Percentiles rank a stretch among this genome's conserved stretches.
phyloP scores from a whole-genome alignment of 176 grass and related monocot genomes.

The Avena sativa region DNA sequence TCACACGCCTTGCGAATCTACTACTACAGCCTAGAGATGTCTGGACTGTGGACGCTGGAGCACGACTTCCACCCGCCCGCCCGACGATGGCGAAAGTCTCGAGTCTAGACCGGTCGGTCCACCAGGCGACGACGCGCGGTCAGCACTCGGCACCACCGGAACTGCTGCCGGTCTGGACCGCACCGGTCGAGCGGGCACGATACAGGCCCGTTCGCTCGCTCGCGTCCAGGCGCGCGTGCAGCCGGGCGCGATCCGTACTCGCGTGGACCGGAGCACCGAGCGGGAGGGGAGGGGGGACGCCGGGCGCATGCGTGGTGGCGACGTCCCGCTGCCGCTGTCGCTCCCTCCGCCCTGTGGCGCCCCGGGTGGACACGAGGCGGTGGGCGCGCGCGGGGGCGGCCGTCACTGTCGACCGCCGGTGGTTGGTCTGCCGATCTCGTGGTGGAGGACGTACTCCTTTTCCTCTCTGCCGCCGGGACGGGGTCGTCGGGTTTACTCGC shows the following conservation, averaged over 20 bases:
- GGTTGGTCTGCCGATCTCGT: background rate
- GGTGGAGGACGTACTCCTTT: too few relatives aligned
- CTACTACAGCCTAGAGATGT: background rate
- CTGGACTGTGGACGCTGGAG: background rate
- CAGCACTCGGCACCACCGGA: background rate
- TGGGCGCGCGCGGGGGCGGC: background rate
- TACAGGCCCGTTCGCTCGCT: background rate
- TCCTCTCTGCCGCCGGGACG: too few relatives aligned
- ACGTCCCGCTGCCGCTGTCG: background rate
- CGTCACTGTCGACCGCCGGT: conserved; percentile 29
- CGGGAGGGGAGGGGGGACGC: background rate
- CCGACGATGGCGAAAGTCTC: background rate
- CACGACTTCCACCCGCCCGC: background rate
- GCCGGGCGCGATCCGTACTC: background rate
- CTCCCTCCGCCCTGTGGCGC: too few relatives aligned
- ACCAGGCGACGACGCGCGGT: background rate
- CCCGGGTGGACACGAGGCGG: conserved; percentile 1
- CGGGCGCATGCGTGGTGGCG: too few relatives aligned
- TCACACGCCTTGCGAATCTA: background rate
- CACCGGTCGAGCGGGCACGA: background rate
- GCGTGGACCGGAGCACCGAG: background rate
- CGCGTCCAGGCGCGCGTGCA: background rate
- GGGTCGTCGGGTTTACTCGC: too few relatives aligned
- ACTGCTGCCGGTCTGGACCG: background rate
- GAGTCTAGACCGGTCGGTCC: background rate